Base-by-base conservation (phyloP, 352 stramenopile species). In the Blastocystis sp. region DNA sequence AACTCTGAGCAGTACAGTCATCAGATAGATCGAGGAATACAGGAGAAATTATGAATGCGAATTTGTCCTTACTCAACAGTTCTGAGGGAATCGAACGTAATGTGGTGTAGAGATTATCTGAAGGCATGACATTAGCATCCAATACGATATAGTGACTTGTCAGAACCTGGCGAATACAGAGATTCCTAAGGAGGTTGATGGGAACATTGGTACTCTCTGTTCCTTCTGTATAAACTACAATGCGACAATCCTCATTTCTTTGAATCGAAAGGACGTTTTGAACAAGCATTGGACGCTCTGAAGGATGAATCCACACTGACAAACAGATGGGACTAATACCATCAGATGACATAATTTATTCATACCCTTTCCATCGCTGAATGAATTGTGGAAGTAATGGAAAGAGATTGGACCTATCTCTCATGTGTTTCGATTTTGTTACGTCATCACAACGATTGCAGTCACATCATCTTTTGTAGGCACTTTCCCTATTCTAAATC, bases 341-440 rank as follows among this genome's bases (percentile, higher is more conserved):
- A 46, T 46, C 39, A 9, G 2, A 24, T 74, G 24, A 46, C 43
- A 51, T 43, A n/a, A 9, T 74, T 4, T 16, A 37, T 46, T 21
- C 63, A 74, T 52, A 74, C 63, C 63, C 63, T 49, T 49, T 74
- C 63, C 63, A 74, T 14, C 32, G 63, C 35, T 51, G 24, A 24
- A 12, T 24, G 6, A 74, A 11, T 14, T 14, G 16, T 1, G 21
- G 24, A n/a, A 46, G 19, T 32, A 74, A 29, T 37, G 12, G 4
- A n/a, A 74, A 43, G 11, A 5, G 63, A 11, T 49, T 27, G 16
- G 35, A 29, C 0, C 63, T 74, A 74, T n/a, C 11, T 3, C 14
- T 74, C 63, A 74, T 43, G 1, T 3, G 9, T 14, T 51, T 43
- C 27, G 9, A 74, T 21, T 46, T 32, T 46, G 0, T 9, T 24